Conservation (phyloP, 768 basidiomycete genomes). For the Tulasnella sp. region DNA sequence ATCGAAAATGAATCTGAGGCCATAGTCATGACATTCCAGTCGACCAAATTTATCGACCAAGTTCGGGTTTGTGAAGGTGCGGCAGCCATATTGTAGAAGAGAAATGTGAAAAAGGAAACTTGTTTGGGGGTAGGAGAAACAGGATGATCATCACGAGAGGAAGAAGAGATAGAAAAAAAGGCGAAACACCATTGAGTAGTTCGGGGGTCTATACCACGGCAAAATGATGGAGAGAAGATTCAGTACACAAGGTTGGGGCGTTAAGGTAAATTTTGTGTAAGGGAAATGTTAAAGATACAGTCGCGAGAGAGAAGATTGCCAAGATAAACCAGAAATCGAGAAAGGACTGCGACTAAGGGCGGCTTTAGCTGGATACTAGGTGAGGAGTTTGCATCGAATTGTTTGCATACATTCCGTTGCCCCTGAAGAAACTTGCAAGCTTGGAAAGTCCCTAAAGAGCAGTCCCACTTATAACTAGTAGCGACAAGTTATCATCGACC, state of each 20-base stretch:
- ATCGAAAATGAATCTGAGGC: no score
- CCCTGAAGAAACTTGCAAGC: constrained; percentile 6
- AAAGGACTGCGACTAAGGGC: not conserved
- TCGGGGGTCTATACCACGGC: not conserved
- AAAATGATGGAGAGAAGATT: not conserved
- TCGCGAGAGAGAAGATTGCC: not conserved
- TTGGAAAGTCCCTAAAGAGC: constrained; percentile 51
- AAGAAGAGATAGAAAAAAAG: not conserved
- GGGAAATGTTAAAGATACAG: not conserved
- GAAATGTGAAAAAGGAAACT: not conserved
- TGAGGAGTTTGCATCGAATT: not conserved
- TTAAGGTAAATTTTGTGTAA: not conserved
- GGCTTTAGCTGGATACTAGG: not conserved
- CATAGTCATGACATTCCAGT: not conserved
- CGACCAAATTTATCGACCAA: not conserved
- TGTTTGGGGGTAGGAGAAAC: not conserved
- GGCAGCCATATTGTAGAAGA: not conserved
- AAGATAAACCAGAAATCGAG: not conserved
- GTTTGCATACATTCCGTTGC: not conserved
- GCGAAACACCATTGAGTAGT: not conserved
- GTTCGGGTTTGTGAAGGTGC: not conserved
- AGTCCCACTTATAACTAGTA: constrained; percentile 83
- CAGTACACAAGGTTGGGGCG: not conserved
- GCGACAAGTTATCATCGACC: constrained; percentile 83
- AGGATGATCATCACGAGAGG: not conserved